A percentile compares a stretch with the other conserved stretches of the same genome.
Evolutionary conservation across 1,284 basidiomycete species (phyloP).

Genomic region (Trichosporon sp.): DNA sequence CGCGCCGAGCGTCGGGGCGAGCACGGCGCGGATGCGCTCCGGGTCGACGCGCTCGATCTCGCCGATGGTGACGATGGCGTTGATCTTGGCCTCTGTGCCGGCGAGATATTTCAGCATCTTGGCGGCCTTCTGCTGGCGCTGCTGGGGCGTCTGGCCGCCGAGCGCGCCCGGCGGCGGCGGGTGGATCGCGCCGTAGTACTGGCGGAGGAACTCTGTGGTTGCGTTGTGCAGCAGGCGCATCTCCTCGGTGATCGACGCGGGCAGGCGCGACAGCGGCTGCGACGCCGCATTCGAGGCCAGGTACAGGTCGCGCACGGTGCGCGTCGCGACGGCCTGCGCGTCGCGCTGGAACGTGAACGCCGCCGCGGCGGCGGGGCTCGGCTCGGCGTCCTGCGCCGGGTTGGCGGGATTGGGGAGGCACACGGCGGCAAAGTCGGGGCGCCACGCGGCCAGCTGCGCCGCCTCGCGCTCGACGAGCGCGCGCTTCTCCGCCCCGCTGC

Average conservation of each 20-base stretch:
- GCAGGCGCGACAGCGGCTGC: conserved; percentile 64
- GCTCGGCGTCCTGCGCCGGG: conserved; percentile 10
- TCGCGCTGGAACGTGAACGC: conserved; percentile 34
- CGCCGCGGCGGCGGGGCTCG: conserved; percentile 19
- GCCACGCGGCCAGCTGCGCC: conserved; percentile 16
- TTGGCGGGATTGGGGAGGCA: conserved; percentile 33
- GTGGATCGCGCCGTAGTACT: conserved; percentile 87
- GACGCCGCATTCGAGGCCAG: conserved; percentile 35
- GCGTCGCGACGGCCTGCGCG: conserved; percentile 30
- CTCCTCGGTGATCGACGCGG: conserved; percentile 68
- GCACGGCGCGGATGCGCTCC: conserved; percentile 62
- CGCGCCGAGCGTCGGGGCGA: conserved; percentile 72
- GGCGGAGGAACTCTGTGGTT: conserved; percentile 90
- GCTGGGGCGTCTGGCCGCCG: conserved; percentile 20
- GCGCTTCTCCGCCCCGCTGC: conserved; percentile 59
- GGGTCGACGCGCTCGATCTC: conserved; percentile 62
- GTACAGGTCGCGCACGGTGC: conserved; percentile 39
- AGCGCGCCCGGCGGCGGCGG: conserved; percentile 63
- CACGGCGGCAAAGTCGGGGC: conserved; percentile 27
- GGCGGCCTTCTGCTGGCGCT: conserved; percentile 64
- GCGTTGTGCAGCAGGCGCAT: conserved; percentile 86
- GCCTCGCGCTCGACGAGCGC: conserved; percentile 20
- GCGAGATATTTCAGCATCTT: conserved; percentile 79
- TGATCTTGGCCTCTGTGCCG: conserved; percentile 74
- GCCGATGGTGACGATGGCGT: conserved; percentile 65